These are phyloP conservation scores for Cystobasidium slooffiae DNA, from an alignment of 1,284 basidiomycete species.

Conservation along the genomic window DNA sequence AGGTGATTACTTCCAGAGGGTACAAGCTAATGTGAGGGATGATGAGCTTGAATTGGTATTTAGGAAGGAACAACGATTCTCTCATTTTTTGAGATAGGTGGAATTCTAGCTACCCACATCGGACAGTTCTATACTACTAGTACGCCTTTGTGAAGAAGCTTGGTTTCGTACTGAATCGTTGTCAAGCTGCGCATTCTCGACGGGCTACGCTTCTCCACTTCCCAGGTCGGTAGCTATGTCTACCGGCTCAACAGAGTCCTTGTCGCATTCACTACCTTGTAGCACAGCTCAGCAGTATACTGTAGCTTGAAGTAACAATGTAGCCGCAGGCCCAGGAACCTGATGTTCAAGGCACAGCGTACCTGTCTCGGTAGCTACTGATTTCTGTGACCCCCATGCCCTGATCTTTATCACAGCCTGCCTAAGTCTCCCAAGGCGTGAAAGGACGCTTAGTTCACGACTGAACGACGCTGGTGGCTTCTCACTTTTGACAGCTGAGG, in stretches of 20 bases:
- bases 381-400: too few relatives aligned
- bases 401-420: too few relatives aligned
- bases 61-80: constrained; percentile 49
- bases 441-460: too few relatives aligned
- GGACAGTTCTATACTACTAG: background rate
- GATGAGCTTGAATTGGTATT: constrained; percentile 51
- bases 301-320: background rate
- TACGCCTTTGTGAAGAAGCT: background rate
- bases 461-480: too few relatives aligned
- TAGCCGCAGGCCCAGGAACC: background rate
- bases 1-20: constrained; percentile 49
- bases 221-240: too few relatives aligned
- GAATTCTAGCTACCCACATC: background rate
- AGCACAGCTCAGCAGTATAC: background rate
- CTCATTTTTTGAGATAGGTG: constrained; percentile 34
- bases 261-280: background rate
- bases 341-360: too few relatives aligned
- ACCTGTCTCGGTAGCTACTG: too few relatives aligned
- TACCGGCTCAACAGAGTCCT: too few relatives aligned
- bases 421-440: too few relatives aligned
- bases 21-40: constrained; percentile 47
- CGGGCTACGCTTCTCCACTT: too few relatives aligned
- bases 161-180: background rate
- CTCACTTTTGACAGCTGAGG: too few relatives aligned
- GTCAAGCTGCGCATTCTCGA: too few relatives aligned